These are phyloP conservation scores for Psilocybe azurescens DNA, from an alignment of 768 basidiomycete species.

Conservation along the genomic window DNA sequence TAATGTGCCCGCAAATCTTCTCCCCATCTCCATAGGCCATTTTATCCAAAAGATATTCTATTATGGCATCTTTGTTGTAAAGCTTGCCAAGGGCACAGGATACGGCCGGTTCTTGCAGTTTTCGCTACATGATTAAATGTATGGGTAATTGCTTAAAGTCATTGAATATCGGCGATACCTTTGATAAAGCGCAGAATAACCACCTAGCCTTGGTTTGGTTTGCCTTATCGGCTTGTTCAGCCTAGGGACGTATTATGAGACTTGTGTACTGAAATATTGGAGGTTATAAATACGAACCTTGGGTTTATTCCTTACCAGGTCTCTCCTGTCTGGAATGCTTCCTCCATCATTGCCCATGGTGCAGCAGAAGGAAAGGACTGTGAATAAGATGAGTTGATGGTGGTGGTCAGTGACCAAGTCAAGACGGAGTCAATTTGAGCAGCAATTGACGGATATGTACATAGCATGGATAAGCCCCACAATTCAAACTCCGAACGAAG, in stretches of 20 bases:
- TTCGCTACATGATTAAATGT: slow-evolving; percentile 51
- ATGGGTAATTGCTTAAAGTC: neutral
- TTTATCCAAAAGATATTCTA: slow-evolving; percentile 89
- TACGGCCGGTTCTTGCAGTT: slow-evolving; percentile 89
- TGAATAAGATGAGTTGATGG: neutral
- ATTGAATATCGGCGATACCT: slow-evolving; percentile 50
- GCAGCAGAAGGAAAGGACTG: neutral
- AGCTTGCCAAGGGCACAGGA: slow-evolving; percentile 92
- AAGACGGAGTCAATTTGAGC: neutral
- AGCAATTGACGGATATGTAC: neutral
- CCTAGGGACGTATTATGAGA: slow-evolving; percentile 38
- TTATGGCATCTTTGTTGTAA: slow-evolving; percentile 94
- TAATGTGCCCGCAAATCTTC: slow-evolving; percentile 90
- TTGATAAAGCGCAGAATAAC: slow-evolving; percentile 95
- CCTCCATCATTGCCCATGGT: slow-evolving; percentile 89
- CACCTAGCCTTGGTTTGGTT: slow-evolving; percentile 88
- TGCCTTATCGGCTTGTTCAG: slow-evolving; percentile 89
- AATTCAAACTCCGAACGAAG: neutral
- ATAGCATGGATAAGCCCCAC: neutral
- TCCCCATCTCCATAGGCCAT: slow-evolving; percentile 89
- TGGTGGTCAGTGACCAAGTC: neutral
- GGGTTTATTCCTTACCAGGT: slow-evolving; percentile 73
- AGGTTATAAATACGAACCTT: slow-evolving; percentile 51
- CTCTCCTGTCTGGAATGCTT: slow-evolving; percentile 84
- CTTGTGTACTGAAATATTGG: slow-evolving; percentile 1